Percentiles rank a stretch among this genome's conserved stretches.
Conservation (phyloP, 306 rosid genomes). For the Ochetophila trinervis region DNA sequence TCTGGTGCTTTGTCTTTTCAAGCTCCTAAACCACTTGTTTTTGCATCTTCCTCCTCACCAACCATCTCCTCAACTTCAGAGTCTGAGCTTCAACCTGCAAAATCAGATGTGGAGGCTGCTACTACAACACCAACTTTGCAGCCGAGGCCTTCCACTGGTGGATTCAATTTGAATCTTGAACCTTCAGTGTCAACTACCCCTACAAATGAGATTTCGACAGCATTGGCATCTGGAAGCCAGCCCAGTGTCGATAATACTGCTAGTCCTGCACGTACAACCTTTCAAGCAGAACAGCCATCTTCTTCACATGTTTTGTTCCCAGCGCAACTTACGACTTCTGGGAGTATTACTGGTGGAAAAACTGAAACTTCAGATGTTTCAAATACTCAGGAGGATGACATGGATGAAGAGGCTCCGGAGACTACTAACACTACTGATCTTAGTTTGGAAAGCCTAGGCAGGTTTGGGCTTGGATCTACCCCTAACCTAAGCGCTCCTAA, state of each 20-base stretch:
- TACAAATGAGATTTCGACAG: slow-evolving; percentile 17
- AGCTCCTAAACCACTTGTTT: slow-evolving; percentile 27
- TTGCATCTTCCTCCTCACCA: slow-evolving; percentile 24
- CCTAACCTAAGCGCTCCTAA: slow-evolving; percentile 53
- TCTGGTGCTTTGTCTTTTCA: slow-evolving; percentile 22
- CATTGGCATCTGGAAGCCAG: slow-evolving; percentile 26
- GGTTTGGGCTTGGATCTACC: slow-evolving; percentile 55
- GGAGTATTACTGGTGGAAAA: slow-evolving; percentile 35
- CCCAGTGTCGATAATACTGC: slow-evolving; percentile 15
- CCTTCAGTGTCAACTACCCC: slow-evolving; percentile 16
- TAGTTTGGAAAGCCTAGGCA: slow-evolving; percentile 58
- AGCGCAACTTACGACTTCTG: slow-evolving; percentile 35
- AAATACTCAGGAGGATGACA: slow-evolving; percentile 63
- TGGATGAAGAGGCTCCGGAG: slow-evolving; percentile 97
- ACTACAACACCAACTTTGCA: slow-evolving; percentile 22
- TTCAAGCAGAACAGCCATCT: slow-evolving; percentile 41
- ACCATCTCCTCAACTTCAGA: slow-evolving; percentile 28
- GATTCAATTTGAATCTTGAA: slow-evolving; percentile 35
- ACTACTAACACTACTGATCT: slow-evolving; percentile 42
- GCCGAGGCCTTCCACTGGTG: slow-evolving; percentile 29
- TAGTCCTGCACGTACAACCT: slow-evolving; percentile 31
- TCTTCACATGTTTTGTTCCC: slow-evolving; percentile 40
- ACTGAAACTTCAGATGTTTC: slow-evolving; percentile 42
- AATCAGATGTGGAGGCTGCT: slow-evolving; percentile 36
- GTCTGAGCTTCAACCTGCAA: slow-evolving; percentile 35